These are phyloP conservation scores for Candida ascalaphidarum DNA, from an alignment of 805 yeast genomes.

Conservation along the genomic window DNA sequence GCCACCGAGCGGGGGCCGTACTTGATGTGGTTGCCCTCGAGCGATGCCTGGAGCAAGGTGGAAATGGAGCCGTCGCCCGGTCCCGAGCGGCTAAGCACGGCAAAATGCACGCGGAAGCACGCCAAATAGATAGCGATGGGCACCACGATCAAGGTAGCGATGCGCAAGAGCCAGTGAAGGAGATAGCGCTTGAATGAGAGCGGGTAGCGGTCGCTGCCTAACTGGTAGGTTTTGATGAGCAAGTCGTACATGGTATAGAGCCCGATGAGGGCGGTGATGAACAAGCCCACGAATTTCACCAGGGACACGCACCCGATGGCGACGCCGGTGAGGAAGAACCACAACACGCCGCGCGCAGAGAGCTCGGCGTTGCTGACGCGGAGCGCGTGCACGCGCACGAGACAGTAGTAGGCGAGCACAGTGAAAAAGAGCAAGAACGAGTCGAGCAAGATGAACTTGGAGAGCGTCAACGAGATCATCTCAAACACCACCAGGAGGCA, in stretches of 20 bases:
- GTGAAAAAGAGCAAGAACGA: slow-evolving; percentile 74
- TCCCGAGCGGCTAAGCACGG: slow-evolving; percentile 69
- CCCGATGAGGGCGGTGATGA: slow-evolving; percentile 55
- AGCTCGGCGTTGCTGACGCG: slow-evolving; percentile 30
- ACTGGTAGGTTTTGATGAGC: slow-evolving; percentile 33
- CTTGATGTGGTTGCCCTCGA: slow-evolving; percentile 57
- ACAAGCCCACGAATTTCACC: slow-evolving; percentile 81
- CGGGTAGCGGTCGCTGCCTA: slow-evolving; percentile 2
- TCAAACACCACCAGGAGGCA: slow-evolving; percentile 59
- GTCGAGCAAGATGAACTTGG: slow-evolving; percentile 69
- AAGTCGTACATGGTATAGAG: slow-evolving; percentile 49
- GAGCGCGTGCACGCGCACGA: slow-evolving; percentile 40
- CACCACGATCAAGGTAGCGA: slow-evolving; percentile 54
- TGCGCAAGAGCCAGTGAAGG: slow-evolving; percentile 67
- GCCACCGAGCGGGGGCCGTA: slow-evolving; percentile 63
- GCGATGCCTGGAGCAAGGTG: slow-evolving; percentile 81
- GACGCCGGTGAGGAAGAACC: slow-evolving; percentile 57
- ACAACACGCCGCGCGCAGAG: slow-evolving; percentile 33
- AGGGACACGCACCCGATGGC: slow-evolving; percentile 79
- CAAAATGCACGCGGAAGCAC: slow-evolving; percentile 77
- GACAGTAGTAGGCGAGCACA: slow-evolving; percentile 31
- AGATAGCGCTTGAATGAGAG: slow-evolving; percentile 18
- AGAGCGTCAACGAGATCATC: slow-evolving; percentile 58
- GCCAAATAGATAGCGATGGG: slow-evolving; percentile 65
- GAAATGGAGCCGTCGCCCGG: slow-evolving; percentile 91